These are phyloP conservation scores for Eragrostis curvula DNA, from an alignment of 176 grass and related monocot species.

Conservation along the genomic window DNA sequence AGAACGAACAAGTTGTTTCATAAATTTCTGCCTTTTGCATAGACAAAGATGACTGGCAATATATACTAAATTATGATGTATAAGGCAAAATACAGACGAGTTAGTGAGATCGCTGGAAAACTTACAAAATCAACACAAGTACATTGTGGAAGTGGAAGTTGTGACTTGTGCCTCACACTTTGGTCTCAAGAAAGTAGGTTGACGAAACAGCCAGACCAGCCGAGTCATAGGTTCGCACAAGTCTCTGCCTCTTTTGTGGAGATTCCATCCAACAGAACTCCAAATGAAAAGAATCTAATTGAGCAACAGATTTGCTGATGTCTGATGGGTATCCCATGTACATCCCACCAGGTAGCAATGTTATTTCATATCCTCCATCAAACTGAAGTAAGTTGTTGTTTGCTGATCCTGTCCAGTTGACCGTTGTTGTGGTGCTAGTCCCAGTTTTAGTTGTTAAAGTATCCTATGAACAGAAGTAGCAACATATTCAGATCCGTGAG, in stretches of 20 bases:
- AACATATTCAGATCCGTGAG: neutral
- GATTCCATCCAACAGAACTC: slow-evolving; percentile 98
- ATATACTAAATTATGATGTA: slow-evolving; percentile 7
- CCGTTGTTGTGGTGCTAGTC: slow-evolving; percentile 63
- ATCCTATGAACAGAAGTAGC: slow-evolving; percentile 57
- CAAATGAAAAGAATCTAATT: slow-evolving; percentile 84
- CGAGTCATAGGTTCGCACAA: slow-evolving; percentile 73
- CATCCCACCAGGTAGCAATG: slow-evolving; percentile 88
- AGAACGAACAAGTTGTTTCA: neutral
- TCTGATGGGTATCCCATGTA: slow-evolving; percentile 94
- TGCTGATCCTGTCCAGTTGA: slow-evolving; percentile 79
- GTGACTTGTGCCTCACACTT: slow-evolving; percentile 42
- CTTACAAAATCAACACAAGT: slow-evolving; percentile 16
- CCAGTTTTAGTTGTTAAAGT: slow-evolving; percentile 55
- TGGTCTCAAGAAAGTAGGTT: slow-evolving; percentile 80
- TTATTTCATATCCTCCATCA: slow-evolving; percentile 86
- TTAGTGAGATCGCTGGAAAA: slow-evolving; percentile 3
- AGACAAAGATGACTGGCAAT: neutral
- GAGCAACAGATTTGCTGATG: slow-evolving; percentile 65
- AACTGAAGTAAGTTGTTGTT: slow-evolving; percentile 70
- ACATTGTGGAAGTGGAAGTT: slow-evolving; percentile 15
- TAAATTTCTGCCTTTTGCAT: slow-evolving; percentile 2
- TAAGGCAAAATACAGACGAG: neutral
- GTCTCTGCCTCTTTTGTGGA: slow-evolving; percentile 68
- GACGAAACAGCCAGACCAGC: slow-evolving; percentile 82